phyloP scores from a whole-genome alignment of 495 filamentous ascomycete species.

The Podospora didyma region DNA sequence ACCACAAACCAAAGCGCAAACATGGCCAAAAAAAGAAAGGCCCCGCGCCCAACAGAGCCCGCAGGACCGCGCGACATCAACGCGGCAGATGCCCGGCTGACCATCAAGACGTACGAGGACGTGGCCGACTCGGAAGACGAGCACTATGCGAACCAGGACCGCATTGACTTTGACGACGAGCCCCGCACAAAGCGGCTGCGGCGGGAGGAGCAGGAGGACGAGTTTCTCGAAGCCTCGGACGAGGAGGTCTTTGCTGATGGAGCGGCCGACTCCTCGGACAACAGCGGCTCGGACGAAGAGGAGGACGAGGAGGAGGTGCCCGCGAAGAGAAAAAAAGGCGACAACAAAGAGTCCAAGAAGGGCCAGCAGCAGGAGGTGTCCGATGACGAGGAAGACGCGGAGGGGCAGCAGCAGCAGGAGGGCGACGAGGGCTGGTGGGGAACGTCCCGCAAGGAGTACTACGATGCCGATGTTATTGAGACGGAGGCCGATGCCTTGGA shows the following conservation, averaged over 20 bases:
- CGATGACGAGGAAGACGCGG: constrained; percentile 41
- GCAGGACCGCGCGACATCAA: constrained; percentile 47
- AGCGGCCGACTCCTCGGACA: constrained; percentile 45
- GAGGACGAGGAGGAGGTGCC: constrained; percentile 10
- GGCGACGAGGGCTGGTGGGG: constrained; percentile 82
- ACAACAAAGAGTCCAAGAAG: background rate
- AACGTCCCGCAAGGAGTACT: constrained; percentile 82
- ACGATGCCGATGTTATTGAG: constrained; percentile 83
- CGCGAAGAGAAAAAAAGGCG: constrained; percentile 18
- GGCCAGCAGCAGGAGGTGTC: constrained; percentile 1
- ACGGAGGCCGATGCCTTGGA: constrained; percentile 88
- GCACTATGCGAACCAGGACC: constrained; percentile 78
- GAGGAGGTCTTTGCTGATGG: constrained; percentile 72
- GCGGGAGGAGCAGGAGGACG: constrained; percentile 59
- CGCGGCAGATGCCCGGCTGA: constrained; percentile 50
- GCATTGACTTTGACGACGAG: constrained; percentile 76
- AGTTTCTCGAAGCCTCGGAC: constrained; percentile 65
- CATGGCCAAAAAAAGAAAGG: constrained; percentile 85
- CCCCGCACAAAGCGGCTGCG: constrained; percentile 72
- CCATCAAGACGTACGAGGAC: constrained; percentile 70
- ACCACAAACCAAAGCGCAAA: constrained; percentile 12
- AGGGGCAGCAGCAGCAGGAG: constrained; percentile 58
- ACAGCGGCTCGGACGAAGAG: constrained; percentile 24
- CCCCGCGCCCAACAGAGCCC: constrained; percentile 42
- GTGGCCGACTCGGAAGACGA: constrained; percentile 92